Evolutionary conservation across 2,329 filamentous ascomycete species (phyloP).

Genomic region (Zymoseptoria tritici): DNA sequence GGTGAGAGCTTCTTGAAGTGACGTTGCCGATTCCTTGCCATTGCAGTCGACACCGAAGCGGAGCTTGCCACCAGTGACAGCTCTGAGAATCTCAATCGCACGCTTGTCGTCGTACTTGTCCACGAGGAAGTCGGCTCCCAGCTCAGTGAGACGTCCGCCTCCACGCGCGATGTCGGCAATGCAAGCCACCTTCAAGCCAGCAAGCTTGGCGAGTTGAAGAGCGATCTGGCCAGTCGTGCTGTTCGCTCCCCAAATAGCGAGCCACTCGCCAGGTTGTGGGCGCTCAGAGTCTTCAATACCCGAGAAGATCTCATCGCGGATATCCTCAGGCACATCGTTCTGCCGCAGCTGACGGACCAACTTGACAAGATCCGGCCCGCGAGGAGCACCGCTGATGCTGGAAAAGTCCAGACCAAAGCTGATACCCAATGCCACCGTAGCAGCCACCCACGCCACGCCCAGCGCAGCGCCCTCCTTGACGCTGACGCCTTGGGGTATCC

Average conservation of each 20-base stretch:
- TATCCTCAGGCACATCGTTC: conserved; percentile 51
- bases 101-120: conserved; percentile 59
- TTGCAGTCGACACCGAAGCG: conserved; percentile 64
- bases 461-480: conserved; percentile 54
- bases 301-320: conserved; percentile 55
- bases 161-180: conserved; percentile 62
- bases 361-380: conserved; percentile 53
- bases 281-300: conserved; percentile 48
- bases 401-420: conserved; percentile 63
- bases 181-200: conserved; percentile 57
- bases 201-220: conserved; percentile 60
- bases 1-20: conserved; percentile 49
- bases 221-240: conserved; percentile 62
- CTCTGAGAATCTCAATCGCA: conserved; percentile 58
- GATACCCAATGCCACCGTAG: conserved; percentile 58
- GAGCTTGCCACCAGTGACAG: conserved; percentile 50
- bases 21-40: conserved; percentile 55
- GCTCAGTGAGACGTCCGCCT: conserved; percentile 49
- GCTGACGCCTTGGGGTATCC: conserved; percentile 49
- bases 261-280: conserved; percentile 56
- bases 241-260: conserved; percentile 70
- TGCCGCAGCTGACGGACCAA: conserved; percentile 43
- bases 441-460: conserved; percentile 65
- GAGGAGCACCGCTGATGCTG: conserved; percentile 27
- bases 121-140: conserved; percentile 57